Percentiles rank a stretch among this genome's conserved stretches.
Conservation (phyloP, 495 filamentous ascomycete genomes). For the Xanthoparmelia taractica region DNA sequence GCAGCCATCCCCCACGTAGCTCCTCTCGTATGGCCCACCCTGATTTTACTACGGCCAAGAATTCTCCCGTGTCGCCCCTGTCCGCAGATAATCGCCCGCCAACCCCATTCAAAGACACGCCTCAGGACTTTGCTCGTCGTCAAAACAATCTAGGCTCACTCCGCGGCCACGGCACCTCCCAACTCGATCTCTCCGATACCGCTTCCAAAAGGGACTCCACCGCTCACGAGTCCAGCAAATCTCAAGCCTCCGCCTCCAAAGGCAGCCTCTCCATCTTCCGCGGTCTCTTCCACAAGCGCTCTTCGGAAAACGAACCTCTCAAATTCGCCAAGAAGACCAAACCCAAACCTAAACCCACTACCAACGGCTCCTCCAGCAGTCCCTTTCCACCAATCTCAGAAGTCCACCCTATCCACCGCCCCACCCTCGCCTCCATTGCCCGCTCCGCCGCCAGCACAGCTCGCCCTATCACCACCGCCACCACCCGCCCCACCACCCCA, state of each 20-base stretch:
- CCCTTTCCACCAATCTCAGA: slow-evolving; percentile 24
- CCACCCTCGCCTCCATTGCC: slow-evolving; percentile 19
- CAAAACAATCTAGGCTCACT: slow-evolving; percentile 19
- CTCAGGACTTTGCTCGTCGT: slow-evolving; percentile 16
- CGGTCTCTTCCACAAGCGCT: slow-evolving; percentile 25
- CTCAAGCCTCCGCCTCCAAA: slow-evolving; percentile 20
- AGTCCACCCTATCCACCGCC: slow-evolving; percentile 24
- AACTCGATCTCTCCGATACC: slow-evolving; percentile 11
- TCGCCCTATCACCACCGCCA: neutral
- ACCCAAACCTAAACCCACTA: slow-evolving; percentile 4
- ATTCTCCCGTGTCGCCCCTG: neutral
- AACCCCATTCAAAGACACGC: slow-evolving; percentile 12
- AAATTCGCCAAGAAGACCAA: slow-evolving; percentile 12
- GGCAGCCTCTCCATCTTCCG: slow-evolving; percentile 22
- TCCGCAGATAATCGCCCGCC: neutral
- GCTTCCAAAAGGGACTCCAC: slow-evolving; percentile 12
- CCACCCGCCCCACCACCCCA: neutral
- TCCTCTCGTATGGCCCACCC: slow-evolving; percentile 12
- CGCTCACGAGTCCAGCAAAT: slow-evolving; percentile 22
- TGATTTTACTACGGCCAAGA: slow-evolving; percentile 5
- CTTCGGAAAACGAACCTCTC: slow-evolving; percentile 7
- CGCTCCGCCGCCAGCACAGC: slow-evolving; percentile 6
- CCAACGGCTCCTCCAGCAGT: slow-evolving; percentile 18
- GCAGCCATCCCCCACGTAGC: slow-evolving; percentile 13
- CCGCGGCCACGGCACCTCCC: slow-evolving; percentile 19